Evolutionary conservation across 1,284 basidiomycete genomes (phyloP).

Genomic region (Papiliotrema laurentii): DNA sequence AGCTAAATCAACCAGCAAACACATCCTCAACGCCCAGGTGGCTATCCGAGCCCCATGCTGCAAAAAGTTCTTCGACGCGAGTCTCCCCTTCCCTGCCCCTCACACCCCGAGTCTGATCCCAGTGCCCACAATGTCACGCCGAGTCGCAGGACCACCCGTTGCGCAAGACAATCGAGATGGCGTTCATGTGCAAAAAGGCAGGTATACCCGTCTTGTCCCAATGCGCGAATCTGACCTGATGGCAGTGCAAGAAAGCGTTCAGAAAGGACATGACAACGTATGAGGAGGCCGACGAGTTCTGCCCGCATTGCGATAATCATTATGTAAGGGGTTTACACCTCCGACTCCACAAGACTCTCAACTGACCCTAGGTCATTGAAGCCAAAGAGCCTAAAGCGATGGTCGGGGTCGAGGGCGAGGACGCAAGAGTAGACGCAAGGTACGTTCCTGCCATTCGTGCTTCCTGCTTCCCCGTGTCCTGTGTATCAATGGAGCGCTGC

Average conservation of each 20-base stretch:
- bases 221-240: neutral
- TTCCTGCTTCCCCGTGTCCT: neutral
- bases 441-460: constrained; percentile 44
- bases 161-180: constrained; percentile 79
- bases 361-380: constrained; percentile 68
- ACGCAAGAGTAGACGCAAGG: constrained; percentile 80
- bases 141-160: constrained; percentile 73
- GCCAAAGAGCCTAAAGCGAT: constrained; percentile 87
- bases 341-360: neutral
- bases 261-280: constrained; percentile 86
- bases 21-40: constrained; percentile 88
- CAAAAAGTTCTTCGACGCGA: constrained; percentile 82
- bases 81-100: constrained; percentile 13
- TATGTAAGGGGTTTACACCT: constrained; percentile 60
- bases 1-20: constrained; percentile 60
- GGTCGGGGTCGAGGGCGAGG: constrained; percentile 82
- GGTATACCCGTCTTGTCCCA: neutral
- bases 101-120: constrained; percentile 3
- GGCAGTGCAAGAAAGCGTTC: constrained; percentile 87
- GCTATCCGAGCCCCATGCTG: constrained; percentile 91
- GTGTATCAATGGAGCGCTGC: too few species aligned
- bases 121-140: constrained; percentile 89
- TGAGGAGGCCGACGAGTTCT: constrained; percentile 96
- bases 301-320: constrained; percentile 96
- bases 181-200: constrained; percentile 87